Percentiles rank a stretch among this genome's conserved stretches.
Conservation (phyloP, 2,329 filamentous ascomycete species). For the Botrytis hyacinthi region DNA sequence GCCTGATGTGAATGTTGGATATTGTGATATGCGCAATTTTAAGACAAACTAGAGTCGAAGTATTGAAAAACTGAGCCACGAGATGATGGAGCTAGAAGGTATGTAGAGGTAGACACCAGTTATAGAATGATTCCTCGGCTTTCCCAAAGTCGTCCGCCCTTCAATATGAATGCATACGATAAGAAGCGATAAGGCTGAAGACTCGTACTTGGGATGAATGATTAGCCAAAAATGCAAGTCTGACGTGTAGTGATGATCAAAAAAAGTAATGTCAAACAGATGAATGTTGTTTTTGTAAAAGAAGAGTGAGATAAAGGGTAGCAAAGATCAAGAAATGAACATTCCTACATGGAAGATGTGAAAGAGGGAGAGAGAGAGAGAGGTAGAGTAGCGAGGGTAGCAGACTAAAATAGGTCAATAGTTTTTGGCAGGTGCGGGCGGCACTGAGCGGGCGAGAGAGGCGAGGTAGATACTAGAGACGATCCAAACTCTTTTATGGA, state of each 20-base stretch:
- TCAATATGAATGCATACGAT: not conserved
- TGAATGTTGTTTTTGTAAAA: not conserved
- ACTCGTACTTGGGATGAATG: not conserved
- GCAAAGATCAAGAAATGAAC: not conserved
- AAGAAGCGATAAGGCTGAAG: conserved; percentile 15
- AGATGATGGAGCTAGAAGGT: not conserved
- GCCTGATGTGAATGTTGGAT: not conserved
- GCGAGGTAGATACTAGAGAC: not conserved
- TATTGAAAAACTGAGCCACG: not conserved
- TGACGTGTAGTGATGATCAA: not conserved
- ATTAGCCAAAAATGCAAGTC: not conserved
- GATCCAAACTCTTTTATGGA: not conserved
- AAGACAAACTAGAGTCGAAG: not conserved
- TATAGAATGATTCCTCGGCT: not conserved
- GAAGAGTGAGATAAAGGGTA: not conserved
- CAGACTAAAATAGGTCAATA: not conserved
- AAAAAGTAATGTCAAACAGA: not conserved
- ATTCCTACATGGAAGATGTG: not conserved
- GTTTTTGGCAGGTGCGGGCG: conserved; percentile 1
- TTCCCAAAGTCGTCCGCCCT: not conserved
- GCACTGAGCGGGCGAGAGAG: not conserved
- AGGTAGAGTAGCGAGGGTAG: not conserved
- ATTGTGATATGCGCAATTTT: not conserved
- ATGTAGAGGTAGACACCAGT: not conserved
- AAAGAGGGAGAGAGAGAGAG: not conserved